These are phyloP conservation scores for Sordaria brevicollis DNA, from an alignment of 495 filamentous ascomycete species.

Conservation along the genomic window DNA sequence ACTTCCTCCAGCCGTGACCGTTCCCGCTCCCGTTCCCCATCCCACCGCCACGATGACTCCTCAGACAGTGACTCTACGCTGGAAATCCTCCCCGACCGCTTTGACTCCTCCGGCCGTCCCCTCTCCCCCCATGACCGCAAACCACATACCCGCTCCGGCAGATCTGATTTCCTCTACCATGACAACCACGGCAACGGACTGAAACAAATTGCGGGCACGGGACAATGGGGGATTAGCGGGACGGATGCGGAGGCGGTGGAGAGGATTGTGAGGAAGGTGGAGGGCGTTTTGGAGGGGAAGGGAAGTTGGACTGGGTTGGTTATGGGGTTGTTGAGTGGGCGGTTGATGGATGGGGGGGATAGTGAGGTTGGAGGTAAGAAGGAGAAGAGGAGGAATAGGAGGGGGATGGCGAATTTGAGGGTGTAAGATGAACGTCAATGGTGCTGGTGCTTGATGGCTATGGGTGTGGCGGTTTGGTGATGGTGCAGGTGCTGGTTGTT, in stretches of 20 bases:
- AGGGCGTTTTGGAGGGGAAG: constrained; percentile 22
- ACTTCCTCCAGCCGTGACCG: constrained; percentile 5
- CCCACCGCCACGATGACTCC: constrained; percentile 15
- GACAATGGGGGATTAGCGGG: constrained; percentile 19
- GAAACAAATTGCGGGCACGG: background rate
- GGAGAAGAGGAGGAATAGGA: background rate
- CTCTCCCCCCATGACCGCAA: constrained; percentile 11
- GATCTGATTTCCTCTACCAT: constrained; percentile 22
- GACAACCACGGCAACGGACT: constrained; percentile 1
- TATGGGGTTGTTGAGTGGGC: constrained; percentile 16
- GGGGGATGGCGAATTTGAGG: background rate
- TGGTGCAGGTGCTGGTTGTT: background rate
- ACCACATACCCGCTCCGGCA: constrained; percentile 9
- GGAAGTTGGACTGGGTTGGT: constrained; percentile 19
- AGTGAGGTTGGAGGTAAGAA: background rate
- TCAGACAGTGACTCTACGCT: constrained; percentile 25
- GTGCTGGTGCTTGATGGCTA: constrained; percentile 1
- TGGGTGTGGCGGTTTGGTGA: background rate
- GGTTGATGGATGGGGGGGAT: constrained; percentile 8
- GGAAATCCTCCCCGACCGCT: constrained; percentile 51
- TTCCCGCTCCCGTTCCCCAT: constrained; percentile 4
- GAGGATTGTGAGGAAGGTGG: constrained; percentile 19
- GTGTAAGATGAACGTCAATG: background rate
- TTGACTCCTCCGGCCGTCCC: constrained; percentile 50
- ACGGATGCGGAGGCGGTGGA: constrained; percentile 24